Evolutionary conservation across 305 asterid species (phyloP), one percentile per base, ranked within the genome.

Genomic region (Solanum hybrid): DNA sequence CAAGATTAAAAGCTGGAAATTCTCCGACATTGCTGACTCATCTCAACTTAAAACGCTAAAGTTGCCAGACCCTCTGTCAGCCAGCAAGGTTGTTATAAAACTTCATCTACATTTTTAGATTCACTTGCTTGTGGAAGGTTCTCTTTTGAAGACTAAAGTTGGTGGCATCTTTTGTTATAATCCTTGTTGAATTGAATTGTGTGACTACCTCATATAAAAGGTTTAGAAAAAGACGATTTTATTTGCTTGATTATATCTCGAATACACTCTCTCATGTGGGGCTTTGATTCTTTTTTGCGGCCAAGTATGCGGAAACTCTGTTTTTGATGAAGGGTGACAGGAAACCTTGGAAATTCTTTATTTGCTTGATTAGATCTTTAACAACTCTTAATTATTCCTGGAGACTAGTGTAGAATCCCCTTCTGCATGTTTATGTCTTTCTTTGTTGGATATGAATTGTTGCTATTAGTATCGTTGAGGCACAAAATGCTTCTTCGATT

Each of bases 1-100:
- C 89, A 95, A 94, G 93, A 89, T 87, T 90, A 97, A 96, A 93
- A 93, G 94, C 95, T 97, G 99, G 99, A 97, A 95, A 92, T 94
- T 90, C 87, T 95, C 98, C 26, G 99, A 97, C 89, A 95, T 96
- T 90, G 92, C 96, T 32, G 99, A 97, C 15, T 38, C 97, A 32
- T 92, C 96, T 91, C 98, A 96, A 89, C 95, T 97, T 90, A 97
- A 94, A 95, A 91, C 99, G 32, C 93, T 97, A 92, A 95, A 94
- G 93, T 94, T 96, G 91, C 98, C 98, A 10, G 99, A 97, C 88
- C 92, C 97, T 90, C 93, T 94, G 90, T 89, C 98, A 83, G 96
- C 98, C 88, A 94, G 95, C 95, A 97, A 97, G 93, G 99, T 95
- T 93, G 91, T 94, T 87, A 41, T 29, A 70, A 79, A 89, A 32